Evolutionary conservation across 2,329 filamentous ascomycete species (phyloP), one percentile per base, ranked within the genome.

Genomic region (Venturia aucupariae): DNA sequence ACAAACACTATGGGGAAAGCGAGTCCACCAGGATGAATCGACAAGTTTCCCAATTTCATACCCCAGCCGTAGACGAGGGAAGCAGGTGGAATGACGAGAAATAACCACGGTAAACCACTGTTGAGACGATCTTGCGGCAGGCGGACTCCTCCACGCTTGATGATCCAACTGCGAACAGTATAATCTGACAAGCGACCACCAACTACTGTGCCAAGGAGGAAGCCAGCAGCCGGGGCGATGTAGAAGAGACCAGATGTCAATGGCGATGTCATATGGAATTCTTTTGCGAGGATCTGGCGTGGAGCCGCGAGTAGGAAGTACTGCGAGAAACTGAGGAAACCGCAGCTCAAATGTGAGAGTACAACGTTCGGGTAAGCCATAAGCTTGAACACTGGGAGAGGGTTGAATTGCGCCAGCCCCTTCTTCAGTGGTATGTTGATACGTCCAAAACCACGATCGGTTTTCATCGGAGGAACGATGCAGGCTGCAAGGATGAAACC

Each of bases 41-140:
- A 51, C 22, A 51, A 30, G n/a, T 51, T 30, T 13, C n/a, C 24
- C 8, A 24, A 15, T 30, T 76, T 41, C 6, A 77, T 68, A 19
- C 72, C 70, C 75, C 75, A 77, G 0, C 75, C 75, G 35, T 75
- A 77, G 0, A 76, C 62, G 0, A 77, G 62, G 0, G 70, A 71
- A 0, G 71, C 68, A 0, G 73, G 44, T 0, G 75, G 75, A 1
- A 77, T 65, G 0, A 77, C 61, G 0, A 73, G 13, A 7, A 76
- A 72, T 17, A 75, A 70, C 0, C 71, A 69, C 0, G 67, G 65
- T 1, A 76, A 64, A 5, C 67, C 66, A 64, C 62, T 51, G 64
- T 66, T 48, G 60, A 70, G 24, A 62, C 71, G 62, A 70, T 73
- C 68, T 61, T 66, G 62, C 65, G 68, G 61, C 64, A 73, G 63